Evolutionary conservation across 2,329 filamentous ascomycete genomes (phyloP).

Genomic region (Ambrosiella xylebori): DNA sequence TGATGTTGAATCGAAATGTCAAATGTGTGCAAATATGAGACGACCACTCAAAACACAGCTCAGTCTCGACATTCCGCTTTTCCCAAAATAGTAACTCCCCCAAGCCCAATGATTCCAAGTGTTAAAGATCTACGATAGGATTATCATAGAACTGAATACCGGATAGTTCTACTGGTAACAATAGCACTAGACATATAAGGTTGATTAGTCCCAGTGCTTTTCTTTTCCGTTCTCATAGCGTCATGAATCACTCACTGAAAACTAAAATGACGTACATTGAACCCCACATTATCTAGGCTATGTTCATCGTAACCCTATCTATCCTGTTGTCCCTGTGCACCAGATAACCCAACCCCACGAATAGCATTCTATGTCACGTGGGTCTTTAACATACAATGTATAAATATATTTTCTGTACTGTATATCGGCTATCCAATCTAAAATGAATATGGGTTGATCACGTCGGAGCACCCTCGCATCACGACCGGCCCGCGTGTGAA

Average conservation of each 20-base stretch:
- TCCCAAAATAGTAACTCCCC: not conserved
- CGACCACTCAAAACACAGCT: not conserved
- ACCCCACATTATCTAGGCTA: too few species aligned
- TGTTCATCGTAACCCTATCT: too few species aligned
- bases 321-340: too few species aligned
- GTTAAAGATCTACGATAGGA: not conserved
- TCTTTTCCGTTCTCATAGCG: too few species aligned
- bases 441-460: not conserved
- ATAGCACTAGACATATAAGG: too few species aligned
- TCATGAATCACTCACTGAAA: too few species aligned
- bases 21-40: not conserved
- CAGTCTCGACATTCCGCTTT: slow-evolving; percentile 5
- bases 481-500: not conserved
- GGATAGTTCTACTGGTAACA: too few species aligned
- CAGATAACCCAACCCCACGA: too few species aligned
- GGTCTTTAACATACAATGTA: not conserved
- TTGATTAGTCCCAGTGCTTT: too few species aligned
- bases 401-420: not conserved
- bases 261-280: too few species aligned
- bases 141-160: not conserved
- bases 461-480: not conserved
- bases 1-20: not conserved
- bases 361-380: too few species aligned
- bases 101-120: not conserved
- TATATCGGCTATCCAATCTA: not conserved